Conservation (phyloP, 2,329 filamentous ascomycete genomes). For the Knufia fluminis region DNA sequence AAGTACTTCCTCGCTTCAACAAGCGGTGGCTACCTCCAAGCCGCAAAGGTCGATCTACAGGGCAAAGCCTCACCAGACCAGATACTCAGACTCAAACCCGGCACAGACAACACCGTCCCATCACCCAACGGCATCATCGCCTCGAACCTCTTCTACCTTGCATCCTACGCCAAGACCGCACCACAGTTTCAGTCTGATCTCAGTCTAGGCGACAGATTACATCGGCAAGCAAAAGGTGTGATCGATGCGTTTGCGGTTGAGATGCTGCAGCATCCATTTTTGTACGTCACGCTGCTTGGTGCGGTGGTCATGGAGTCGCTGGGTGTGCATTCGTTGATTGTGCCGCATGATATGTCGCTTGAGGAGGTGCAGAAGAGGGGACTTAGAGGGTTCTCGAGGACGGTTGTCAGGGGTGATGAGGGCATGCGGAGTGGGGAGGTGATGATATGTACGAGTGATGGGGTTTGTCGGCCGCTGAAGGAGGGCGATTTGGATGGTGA, state of each 20-base stretch:
- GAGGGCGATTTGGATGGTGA: conserved; percentile 16
- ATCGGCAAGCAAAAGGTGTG: conserved; percentile 57
- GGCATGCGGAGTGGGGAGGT: conserved; percentile 10
- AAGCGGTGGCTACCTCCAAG: conserved; percentile 28
- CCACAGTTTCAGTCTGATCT: conserved; percentile 6
- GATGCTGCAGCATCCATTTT: conserved; percentile 83
- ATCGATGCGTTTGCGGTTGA: conserved; percentile 83
- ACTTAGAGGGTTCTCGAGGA: conserved; percentile 20
- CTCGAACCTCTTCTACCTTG: conserved; percentile 74
- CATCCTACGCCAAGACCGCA: conserved; percentile 39
- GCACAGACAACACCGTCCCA: conserved; percentile 86
- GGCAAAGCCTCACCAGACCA: conserved; percentile 14
- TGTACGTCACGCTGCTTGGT: conserved; percentile 73
- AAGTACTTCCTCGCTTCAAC: conserved; percentile 63
- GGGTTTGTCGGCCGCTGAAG: conserved; percentile 16
- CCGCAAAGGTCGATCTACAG: conserved; percentile 27
- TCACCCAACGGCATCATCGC: conserved; percentile 84
- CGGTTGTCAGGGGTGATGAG: conserved; percentile 17
- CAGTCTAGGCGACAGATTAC: conserved; percentile 15
- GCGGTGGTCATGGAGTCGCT: conserved; percentile 65
- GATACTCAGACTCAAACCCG: conserved; percentile 74
- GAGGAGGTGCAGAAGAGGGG: conserved; percentile 12
- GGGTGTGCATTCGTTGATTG: conserved; percentile 54
- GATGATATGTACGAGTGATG: conserved; percentile 20
- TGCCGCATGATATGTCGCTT: conserved; percentile 19